phyloP scores from a whole-genome alignment of 805 yeast genomes.

The Naumovozyma dairenensis region DNA sequence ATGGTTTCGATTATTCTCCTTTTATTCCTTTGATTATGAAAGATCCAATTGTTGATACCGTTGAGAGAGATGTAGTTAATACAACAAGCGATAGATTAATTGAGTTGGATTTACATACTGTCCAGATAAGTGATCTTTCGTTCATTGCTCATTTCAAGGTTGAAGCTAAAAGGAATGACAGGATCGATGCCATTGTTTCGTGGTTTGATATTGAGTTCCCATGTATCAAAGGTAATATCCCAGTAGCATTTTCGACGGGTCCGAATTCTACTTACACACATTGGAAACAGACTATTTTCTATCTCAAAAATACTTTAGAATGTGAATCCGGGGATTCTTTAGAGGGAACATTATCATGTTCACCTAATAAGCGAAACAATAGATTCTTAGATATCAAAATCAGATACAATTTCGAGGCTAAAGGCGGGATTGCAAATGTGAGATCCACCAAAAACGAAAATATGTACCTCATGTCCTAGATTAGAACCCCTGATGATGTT shows the following conservation, averaged over 20 bases:
- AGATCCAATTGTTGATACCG: constrained; percentile 89
- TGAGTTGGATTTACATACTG: constrained; percentile 80
- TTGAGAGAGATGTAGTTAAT: constrained; percentile 61
- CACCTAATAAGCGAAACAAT: constrained; percentile 68
- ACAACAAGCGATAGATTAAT: constrained; percentile 62
- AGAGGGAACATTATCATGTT: constrained; percentile 56
- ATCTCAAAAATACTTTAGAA: constrained; percentile 67
- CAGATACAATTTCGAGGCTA: constrained; percentile 35
- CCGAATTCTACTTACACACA: constrained; percentile 88
- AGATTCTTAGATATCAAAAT: constrained; percentile 80
- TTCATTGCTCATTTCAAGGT: constrained; percentile 58
- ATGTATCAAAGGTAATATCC: constrained; percentile 31
- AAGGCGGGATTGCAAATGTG: constrained; percentile 34
- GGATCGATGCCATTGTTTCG: constrained; percentile 75
- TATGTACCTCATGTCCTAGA: constrained; percentile 61
- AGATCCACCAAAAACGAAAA: constrained; percentile 49
- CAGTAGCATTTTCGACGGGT: constrained; percentile 75
- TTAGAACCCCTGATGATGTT: too few relatives aligned
- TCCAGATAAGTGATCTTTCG: constrained; percentile 67
- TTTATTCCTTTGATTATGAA: constrained; percentile 77
- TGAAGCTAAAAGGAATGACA: constrained; percentile 63
- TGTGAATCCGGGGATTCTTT: constrained; percentile 64
- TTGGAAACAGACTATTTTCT: constrained; percentile 95
- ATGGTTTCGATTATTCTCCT: constrained; percentile 93
- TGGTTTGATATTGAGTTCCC: constrained; percentile 94